Percentiles rank a stretch among this genome's conserved stretches.
Conservation (phyloP, 2,329 filamentous ascomycete species). For the Cladosporium sphaerospermum region DNA sequence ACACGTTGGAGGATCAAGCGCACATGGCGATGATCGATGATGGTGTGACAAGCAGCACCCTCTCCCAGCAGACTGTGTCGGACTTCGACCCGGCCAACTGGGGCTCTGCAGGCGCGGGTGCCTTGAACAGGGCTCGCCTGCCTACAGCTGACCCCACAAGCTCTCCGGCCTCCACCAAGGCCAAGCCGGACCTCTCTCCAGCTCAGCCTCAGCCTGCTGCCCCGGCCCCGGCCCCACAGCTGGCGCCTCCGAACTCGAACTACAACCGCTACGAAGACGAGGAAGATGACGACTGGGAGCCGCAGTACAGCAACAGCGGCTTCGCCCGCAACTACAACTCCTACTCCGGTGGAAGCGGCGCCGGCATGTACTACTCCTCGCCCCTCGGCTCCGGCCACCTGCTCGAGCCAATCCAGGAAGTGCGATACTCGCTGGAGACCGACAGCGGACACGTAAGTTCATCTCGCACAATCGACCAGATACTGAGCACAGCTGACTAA, state of each 20-base stretch:
- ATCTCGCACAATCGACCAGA: not conserved
- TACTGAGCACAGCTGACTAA: not conserved
- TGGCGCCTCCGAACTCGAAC: conserved; percentile 19
- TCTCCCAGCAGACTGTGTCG: conserved; percentile 30
- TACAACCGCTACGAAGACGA: conserved; percentile 22
- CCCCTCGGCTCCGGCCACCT: conserved; percentile 33
- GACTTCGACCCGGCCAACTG: conserved; percentile 43
- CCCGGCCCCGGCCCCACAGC: conserved; percentile 16
- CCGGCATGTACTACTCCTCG: conserved; percentile 26
- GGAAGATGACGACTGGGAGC: conserved; percentile 22
- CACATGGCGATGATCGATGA: conserved; percentile 52
- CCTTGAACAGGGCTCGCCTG: conserved; percentile 27
- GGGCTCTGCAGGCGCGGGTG: conserved; percentile 36
- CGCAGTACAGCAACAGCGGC: conserved; percentile 29
- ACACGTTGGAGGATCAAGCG: conserved; percentile 66
- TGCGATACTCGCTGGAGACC: conserved; percentile 45
- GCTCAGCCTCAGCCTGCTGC: conserved; percentile 24
- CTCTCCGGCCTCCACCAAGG: conserved; percentile 41
- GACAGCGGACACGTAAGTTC: conserved; percentile 32
- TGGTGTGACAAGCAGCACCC: conserved; percentile 28
- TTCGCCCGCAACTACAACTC: conserved; percentile 17
- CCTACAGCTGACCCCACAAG: conserved; percentile 21
- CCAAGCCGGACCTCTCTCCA: conserved; percentile 52
- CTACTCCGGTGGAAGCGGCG: not conserved
- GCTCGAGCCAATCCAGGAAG: conserved; percentile 47